Evolutionary conservation across 768 basidiomycete genomes (phyloP).

Genomic region (Cubamyces lactineus): DNA sequence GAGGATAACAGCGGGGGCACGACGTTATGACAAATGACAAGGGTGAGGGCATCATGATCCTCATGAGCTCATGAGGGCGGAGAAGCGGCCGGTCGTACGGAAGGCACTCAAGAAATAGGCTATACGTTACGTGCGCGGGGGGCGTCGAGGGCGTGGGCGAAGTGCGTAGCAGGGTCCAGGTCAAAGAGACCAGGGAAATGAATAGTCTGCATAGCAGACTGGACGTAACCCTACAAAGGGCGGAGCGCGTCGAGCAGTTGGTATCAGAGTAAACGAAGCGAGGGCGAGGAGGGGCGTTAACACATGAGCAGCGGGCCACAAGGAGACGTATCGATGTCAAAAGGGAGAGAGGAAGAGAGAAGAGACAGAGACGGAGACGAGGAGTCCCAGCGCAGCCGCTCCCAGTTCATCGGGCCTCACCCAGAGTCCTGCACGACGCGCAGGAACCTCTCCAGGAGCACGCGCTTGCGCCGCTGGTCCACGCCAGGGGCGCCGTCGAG

Average conservation of each 20-base stretch:
- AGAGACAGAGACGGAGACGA: neutral
- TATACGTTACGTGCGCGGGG: conserved; percentile 21
- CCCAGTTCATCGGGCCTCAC: conserved; percentile 25
- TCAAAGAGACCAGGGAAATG: conserved; percentile 11
- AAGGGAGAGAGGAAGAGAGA: neutral
- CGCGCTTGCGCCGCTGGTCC: conserved; percentile 49
- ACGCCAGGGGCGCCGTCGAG: conserved; percentile 52
- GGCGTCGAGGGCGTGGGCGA: conserved; percentile 5
- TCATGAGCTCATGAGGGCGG: neutral
- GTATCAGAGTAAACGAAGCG: neutral
- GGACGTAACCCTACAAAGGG: too few relatives aligned
- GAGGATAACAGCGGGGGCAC: neutral
- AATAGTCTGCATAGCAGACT: neutral
- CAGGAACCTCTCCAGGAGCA: conserved; percentile 61
- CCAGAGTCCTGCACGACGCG: conserved; percentile 49
- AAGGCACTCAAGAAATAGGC: conserved; percentile 13
- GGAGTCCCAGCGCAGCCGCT: conserved; percentile 3
- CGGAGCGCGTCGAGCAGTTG: neutral
- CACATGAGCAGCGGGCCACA: neutral
- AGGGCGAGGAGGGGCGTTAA: conserved; percentile 2
- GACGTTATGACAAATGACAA: neutral
- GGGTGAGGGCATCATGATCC: too few relatives aligned
- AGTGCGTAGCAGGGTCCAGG: neutral
- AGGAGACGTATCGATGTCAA: too few relatives aligned
- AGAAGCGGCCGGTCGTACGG: neutral